Base-by-base conservation (phyloP, 1,284 basidiomycete species). In the Chalciporus sp. region DNA sequence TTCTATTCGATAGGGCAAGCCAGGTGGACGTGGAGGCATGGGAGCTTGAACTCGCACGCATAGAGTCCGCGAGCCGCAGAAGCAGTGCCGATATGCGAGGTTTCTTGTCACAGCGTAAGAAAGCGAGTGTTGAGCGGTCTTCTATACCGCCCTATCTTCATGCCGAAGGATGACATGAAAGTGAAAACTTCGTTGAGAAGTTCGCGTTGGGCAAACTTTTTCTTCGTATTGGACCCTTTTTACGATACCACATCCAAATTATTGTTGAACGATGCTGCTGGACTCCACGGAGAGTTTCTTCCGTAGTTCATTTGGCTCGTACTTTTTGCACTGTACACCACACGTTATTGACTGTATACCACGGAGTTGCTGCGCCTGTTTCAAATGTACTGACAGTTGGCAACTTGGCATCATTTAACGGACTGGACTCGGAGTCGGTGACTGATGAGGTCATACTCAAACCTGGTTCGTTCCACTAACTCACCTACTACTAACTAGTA, bases 31-130 rank as follows among this genome's bases (percentile, higher is more conserved):
- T 87, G 61, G 75, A 77, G 54, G 88, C 85, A 57, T 91, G 89
- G 89, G 89, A 91, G 70, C 81, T 83, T 64, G 88, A 91, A 74
- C 77, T 90, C 44, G 81, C 77, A 58, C 78, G 81, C 57, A 89
- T 91, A 61, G 88, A 90, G 72, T 72, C 74, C 60, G 75, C 74
- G 63, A 87, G 84, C 62, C 77, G 82, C 53, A 76, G 80, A 61
- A 82, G 78, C 53, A 88, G 83, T 52, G 70, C 65, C 53, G 79
- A 82, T 65, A 76, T 87, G 74, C 70, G 84, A 44, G 81, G 82
- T n/a, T 79, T 83, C 63, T 66, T 73, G 56, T 74, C 76, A 47
- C 79, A 76, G 70, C 76, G 78, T 61, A 78, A 76, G 66, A 67
- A 72, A 72, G 48, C 39, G 29, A 51, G 57, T 12, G 53, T 51